Evolutionary conservation across 345 rosid species (phyloP).

Genomic region (Sapria himalayana): DNA sequence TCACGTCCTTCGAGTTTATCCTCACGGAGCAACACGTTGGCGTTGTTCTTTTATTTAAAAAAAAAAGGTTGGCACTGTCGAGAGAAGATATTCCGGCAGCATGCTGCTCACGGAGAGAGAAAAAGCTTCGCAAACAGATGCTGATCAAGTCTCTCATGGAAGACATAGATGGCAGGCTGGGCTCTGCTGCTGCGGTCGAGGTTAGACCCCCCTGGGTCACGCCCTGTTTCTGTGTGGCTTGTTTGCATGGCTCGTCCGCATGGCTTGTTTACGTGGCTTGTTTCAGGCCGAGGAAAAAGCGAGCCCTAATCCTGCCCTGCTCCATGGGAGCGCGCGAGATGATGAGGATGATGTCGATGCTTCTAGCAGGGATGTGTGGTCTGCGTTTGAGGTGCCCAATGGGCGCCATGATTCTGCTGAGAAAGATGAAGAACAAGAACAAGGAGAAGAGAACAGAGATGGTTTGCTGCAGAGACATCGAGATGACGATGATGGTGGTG

Average conservation of each 20-base stretch:
- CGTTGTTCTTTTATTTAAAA: too few relatives aligned
- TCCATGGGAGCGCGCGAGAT: too few relatives aligned
- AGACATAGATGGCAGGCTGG: constrained; percentile 32
- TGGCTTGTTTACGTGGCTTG: neutral
- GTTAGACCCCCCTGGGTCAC: too few relatives aligned
- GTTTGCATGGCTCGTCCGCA: neutral
- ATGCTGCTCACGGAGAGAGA: constrained; percentile 43
- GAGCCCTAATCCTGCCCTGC: constrained; percentile 9
- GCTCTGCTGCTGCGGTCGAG: constrained; percentile 18
- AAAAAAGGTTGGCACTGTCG: constrained; percentile 63
- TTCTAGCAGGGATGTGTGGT: constrained; percentile 31
- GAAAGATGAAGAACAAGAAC: constrained; percentile 23
- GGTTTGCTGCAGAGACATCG: constrained; percentile 30
- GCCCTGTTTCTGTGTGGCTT: neutral
- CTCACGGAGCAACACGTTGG: too few relatives aligned
- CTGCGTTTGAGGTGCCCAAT: constrained; percentile 22
- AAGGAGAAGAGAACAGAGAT: constrained; percentile 18
- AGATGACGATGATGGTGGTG: too few relatives aligned
- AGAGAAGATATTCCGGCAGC: constrained; percentile 48
- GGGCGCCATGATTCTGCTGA: constrained; percentile 23
- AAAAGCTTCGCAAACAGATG: constrained; percentile 27
- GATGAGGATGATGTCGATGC: constrained; percentile 25
- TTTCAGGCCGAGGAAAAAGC: constrained; percentile 15
- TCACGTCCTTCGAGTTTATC: too few relatives aligned
- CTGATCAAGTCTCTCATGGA: constrained; percentile 31